A percentile compares a stretch with the other conserved stretches of the same genome.
phyloP scores from a whole-genome alignment of 257 asterid species.

The Thymus quinquecostatus region DNA sequence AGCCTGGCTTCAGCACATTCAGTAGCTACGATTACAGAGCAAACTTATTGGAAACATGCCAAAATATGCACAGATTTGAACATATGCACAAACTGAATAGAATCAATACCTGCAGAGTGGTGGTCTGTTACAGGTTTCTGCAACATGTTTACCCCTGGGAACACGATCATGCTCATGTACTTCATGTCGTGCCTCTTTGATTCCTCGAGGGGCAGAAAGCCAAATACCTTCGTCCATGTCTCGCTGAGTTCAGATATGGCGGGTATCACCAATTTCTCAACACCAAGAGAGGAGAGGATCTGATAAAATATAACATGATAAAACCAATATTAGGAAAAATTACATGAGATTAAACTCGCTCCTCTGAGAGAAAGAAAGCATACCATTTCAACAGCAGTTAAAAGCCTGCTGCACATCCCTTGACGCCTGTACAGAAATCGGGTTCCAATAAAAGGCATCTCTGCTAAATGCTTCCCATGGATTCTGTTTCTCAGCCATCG shows the following conservation, averaged over 20 bases:
- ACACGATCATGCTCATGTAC: slow-evolving; percentile 73
- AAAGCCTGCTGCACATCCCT: slow-evolving; percentile 89
- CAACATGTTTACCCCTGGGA: slow-evolving; percentile 81
- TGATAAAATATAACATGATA: slow-evolving; percentile 40
- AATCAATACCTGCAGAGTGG: slow-evolving; percentile 46
- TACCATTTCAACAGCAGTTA: slow-evolving; percentile 76
- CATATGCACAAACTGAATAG: neutral
- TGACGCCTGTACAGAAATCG: slow-evolving; percentile 78
- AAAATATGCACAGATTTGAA: neutral
- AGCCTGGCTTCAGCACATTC: slow-evolving; percentile 34
- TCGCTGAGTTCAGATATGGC: slow-evolving; percentile 77
- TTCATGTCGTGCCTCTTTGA: slow-evolving; percentile 66
- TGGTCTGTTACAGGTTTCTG: slow-evolving; percentile 59
- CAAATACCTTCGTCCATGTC: slow-evolving; percentile 89
- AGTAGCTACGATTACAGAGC: slow-evolving; percentile 27
- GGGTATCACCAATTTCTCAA: slow-evolving; percentile 80
- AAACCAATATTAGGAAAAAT: neutral
- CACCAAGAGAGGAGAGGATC: slow-evolving; percentile 77
- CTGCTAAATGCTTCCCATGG: slow-evolving; percentile 83
- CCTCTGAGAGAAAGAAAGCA: slow-evolving; percentile 19
- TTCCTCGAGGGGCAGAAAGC: slow-evolving; percentile 72
- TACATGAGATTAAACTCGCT: slow-evolving; percentile 20
- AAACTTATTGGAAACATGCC: neutral
- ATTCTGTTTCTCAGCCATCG: slow-evolving; percentile 52
- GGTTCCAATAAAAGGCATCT: slow-evolving; percentile 98